Evolutionary conservation across 2,329 filamentous ascomycete species (phyloP).

Genomic region (Fusarium subtropicale): DNA sequence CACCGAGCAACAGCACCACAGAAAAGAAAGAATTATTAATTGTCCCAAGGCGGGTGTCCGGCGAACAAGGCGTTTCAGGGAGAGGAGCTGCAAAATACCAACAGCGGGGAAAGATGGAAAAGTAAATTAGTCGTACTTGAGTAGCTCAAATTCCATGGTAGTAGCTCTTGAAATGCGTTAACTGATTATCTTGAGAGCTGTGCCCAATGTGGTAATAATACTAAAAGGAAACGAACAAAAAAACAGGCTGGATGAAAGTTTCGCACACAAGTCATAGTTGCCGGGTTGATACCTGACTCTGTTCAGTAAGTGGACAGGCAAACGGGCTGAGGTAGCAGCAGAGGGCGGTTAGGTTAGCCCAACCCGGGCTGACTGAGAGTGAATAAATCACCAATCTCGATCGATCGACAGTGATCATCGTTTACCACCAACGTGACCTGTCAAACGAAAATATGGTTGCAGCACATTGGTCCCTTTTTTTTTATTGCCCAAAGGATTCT

Average conservation of each 20-base stretch:
- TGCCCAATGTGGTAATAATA: constrained; percentile 18
- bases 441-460: constrained; percentile 26
- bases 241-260: constrained; percentile 22
- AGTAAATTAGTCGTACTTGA: constrained; percentile 4
- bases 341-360: constrained; percentile 2
- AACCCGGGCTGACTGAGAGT: constrained; percentile 4
- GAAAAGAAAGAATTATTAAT: not conserved
- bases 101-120: constrained; percentile 16
- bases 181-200: constrained; percentile 6
- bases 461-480: constrained; percentile 24
- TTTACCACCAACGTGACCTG: constrained; percentile 30
- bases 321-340: not conserved
- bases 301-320: not conserved
- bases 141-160: constrained; percentile 15
- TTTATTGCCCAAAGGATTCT: constrained; percentile 1
- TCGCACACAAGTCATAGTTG: constrained; percentile 3
- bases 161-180: constrained; percentile 4
- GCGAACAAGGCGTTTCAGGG: constrained; percentile 44
- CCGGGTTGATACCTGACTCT: not conserved
- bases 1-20: constrained; percentile 8
- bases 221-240: not conserved
- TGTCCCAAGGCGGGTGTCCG: constrained; percentile 18
- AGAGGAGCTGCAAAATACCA: constrained; percentile 18
- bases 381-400: constrained; percentile 38
- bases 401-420: constrained; percentile 41